These are phyloP conservation scores for Aspergillus baeticus DNA, from an alignment of 495 filamentous ascomycete genomes.

Conservation along the genomic window DNA sequence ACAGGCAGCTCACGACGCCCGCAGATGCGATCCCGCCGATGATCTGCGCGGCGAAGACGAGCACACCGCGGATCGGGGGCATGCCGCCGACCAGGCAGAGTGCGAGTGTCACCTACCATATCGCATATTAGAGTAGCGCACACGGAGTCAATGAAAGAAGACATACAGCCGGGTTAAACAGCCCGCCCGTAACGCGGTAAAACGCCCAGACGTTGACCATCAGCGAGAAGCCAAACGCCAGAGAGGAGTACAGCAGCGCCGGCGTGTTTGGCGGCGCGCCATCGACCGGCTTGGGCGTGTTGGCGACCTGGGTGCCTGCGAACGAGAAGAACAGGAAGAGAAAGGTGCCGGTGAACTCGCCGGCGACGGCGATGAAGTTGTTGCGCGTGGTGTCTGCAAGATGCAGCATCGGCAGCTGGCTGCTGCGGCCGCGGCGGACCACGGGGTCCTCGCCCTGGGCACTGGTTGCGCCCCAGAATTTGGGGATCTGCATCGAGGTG, in stretches of 20 bases:
- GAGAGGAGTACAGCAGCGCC: conserved; percentile 65
- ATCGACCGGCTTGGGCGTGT: conserved; percentile 39
- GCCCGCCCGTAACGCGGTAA: conserved; percentile 15
- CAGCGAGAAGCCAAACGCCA: conserved; percentile 73
- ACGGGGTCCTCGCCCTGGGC: neutral
- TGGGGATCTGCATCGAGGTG: neutral
- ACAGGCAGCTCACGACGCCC: conserved; percentile 60
- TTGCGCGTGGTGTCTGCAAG: conserved; percentile 35
- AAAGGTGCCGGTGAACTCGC: conserved; percentile 80
- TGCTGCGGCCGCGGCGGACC: conserved; percentile 3
- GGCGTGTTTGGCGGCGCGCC: conserved; percentile 39
- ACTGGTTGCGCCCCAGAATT: neutral
- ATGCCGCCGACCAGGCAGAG: conserved; percentile 58
- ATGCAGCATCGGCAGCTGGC: conserved; percentile 42
- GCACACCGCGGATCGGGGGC: conserved; percentile 44
- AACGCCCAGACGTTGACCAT: conserved; percentile 77
- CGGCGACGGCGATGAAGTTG: conserved; percentile 59
- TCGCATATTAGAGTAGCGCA: no score
- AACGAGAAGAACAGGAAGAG: conserved; percentile 84
- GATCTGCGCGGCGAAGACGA: conserved; percentile 55
- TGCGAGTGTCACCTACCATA: conserved; percentile 60
- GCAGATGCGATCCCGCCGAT: conserved; percentile 58
- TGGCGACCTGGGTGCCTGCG: conserved; percentile 72
- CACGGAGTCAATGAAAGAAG: no score
- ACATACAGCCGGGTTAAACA: conserved; percentile 73